Base-by-base conservation (phyloP, 495 filamentous ascomycete species). In the Clohesyomyces aquaticus region DNA sequence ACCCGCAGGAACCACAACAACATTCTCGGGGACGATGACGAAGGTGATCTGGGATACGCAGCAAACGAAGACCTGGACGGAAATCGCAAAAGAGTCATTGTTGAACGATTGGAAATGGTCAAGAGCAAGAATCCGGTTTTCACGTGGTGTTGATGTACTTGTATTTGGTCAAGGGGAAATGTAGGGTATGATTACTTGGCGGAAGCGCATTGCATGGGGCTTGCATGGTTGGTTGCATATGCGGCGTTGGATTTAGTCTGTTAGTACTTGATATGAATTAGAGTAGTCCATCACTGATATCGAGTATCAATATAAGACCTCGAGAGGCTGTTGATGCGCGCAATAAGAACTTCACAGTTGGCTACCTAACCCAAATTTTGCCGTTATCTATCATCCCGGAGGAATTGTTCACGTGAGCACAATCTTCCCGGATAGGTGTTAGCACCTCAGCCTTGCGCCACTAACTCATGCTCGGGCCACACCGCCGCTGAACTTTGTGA, bases 121-220 rank as follows among this genome's bases (percentile, higher is more conserved):
- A 98, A 97, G 80, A 88, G 85, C 74, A 90, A 88, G 75, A 94
- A 95, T 74, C 94, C 94, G 16, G 91, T 98, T 14, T 98, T 98
- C 77, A 96, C 90, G 41, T 98, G 94, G 91, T 98, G 95, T 82
- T 97, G 78, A 82, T 51, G n/a, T 38, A 54, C 50, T 23, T 46
- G 25, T 43, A 18, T 22, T n/a, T n/a, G n/a, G n/a, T n/a, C n/a
- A n/a, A n/a, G n/a, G 27, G 11, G 14, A 18, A 18, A 23, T 48
- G 60, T n/a, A n/a, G n/a, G 32, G 11, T n/a, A 22, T 21, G 8
- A 42, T 11, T 22, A 11, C 18, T 28, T 47, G 46, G 42, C 25
- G 43, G 29, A 3, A 59, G 11, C n/a, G 41, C 29, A 16, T 49
- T 22, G 45, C 50, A 59, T 58, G 32, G 25, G 54, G 54, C 22